Conservation (phyloP, 306 rosid genomes). For the Vicia faba region DNA sequence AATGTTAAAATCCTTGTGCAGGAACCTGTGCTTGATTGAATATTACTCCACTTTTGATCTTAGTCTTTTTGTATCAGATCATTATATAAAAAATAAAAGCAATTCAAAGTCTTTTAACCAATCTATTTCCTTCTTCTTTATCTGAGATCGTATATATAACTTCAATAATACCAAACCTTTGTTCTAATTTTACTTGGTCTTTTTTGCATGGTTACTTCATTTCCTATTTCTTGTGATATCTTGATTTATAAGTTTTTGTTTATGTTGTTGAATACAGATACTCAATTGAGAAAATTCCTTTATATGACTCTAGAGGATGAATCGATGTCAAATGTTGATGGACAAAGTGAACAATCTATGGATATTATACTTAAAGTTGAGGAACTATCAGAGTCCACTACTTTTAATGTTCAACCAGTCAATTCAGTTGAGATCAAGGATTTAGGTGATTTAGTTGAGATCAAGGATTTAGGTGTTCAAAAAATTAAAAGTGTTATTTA, state of each 20-base stretch:
- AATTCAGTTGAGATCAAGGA: slow-evolving; percentile 53
- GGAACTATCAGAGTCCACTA: slow-evolving; percentile 48
- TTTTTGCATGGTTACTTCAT: slow-evolving; percentile 1
- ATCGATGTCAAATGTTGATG: slow-evolving; percentile 48
- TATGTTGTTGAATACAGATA: slow-evolving; percentile 59
- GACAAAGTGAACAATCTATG: slow-evolving; percentile 47
- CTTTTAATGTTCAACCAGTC: slow-evolving; percentile 53
- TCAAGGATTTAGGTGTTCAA: slow-evolving; percentile 46
- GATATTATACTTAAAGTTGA: slow-evolving; percentile 49
- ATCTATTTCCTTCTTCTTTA: not conserved
- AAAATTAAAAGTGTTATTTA: slow-evolving; percentile 55
- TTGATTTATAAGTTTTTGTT: slow-evolving; percentile 5
- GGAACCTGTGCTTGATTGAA: slow-evolving; percentile 6
- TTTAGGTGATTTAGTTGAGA: slow-evolving; percentile 44
- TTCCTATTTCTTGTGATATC: slow-evolving; percentile 14
- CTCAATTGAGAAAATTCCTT: slow-evolving; percentile 91
- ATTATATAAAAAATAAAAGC: not conserved
- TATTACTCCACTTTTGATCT: not conserved
- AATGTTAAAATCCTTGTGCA: slow-evolving; percentile 1
- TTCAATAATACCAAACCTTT: not conserved
- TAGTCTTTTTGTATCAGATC: slow-evolving; percentile 1
- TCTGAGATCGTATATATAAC: not conserved
- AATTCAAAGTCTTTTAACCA: slow-evolving; percentile 1
- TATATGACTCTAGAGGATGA: slow-evolving; percentile 95
- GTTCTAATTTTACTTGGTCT: not conserved